Conservation (phyloP, 805 yeast species). For the Saturnispora quitensis region DNA sequence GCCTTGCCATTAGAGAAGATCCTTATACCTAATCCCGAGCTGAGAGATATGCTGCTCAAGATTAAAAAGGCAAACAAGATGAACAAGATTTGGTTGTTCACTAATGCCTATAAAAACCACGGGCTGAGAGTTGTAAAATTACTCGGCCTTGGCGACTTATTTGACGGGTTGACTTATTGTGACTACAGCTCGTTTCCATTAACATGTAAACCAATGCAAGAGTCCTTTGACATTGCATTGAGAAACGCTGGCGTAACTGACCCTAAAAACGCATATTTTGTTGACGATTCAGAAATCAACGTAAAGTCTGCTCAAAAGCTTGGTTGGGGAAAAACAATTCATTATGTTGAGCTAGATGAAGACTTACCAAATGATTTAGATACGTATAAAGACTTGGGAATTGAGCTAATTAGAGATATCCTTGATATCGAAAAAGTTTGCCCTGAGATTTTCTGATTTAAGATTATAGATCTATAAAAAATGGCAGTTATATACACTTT, state of each 20-base stretch:
- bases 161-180: constrained; percentile 91
- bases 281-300: constrained; percentile 82
- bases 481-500: background rate
- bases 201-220: constrained; percentile 82
- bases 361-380: constrained; percentile 35
- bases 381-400: constrained; percentile 30
- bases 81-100: constrained; percentile 79
- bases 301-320: constrained; percentile 60
- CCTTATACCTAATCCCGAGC: constrained; percentile 49
- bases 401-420: constrained; percentile 47
- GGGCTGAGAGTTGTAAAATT: constrained; percentile 72
- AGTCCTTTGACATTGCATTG: constrained; percentile 58
- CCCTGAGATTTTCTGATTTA: constrained; percentile 38
- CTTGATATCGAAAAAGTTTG: constrained; percentile 43
- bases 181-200: constrained; percentile 67
- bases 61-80: constrained; percentile 41
- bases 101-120: constrained; percentile 90
- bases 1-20: constrained; percentile 77
- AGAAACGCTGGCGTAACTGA: constrained; percentile 48
- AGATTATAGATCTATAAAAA: background rate
- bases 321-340: constrained; percentile 67
- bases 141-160: constrained; percentile 83
- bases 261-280: constrained; percentile 51
- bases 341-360: constrained; percentile 63
- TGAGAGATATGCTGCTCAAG: constrained; percentile 43